Evolutionary conservation across 495 filamentous ascomycete genomes (phyloP), one percentile per base, ranked within the genome.

Genomic region (Aspergillus biplanus): DNA sequence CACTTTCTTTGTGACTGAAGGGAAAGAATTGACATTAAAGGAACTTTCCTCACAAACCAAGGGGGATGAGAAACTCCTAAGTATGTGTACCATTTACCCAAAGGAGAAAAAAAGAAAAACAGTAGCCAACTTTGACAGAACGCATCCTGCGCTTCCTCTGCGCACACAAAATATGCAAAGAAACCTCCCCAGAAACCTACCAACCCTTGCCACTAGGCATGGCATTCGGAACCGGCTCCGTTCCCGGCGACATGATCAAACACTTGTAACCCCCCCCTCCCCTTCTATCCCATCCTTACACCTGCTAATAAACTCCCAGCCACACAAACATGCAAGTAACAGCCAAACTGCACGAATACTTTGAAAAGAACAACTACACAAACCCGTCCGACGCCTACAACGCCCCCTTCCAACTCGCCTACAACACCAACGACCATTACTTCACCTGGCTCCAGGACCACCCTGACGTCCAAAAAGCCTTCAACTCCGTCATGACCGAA

Each of bases 391-490:
- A 76, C 31, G 59, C 62, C 4, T 49, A 49, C 15, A 58, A 74
- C 33, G 58, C 69, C 2, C 64, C 73, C 0, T 77, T 73, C 35
- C 73, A 80, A 44, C 57, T 54, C 35, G 76, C 61, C 0, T 70
- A 69, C 37, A 61, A 64, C 32, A 78, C 75, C 3, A 57, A 70
- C 0, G 11, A 62, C 27, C 68, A 70, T 27, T 65, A 69, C 44
- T 79, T 75, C 42, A 62, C 64, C 9, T 77, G 69, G 68, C 15
- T 79, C 2, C n/a, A 12, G 11, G 11, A 70, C 1, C 55, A 69
- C 37, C 63, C 69, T 0, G 57, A 35, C 0, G 18, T 56, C 3
- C 65, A 60, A 21, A 4, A 67, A 1, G 63, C 42, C n/a, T 73
- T 75, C 62, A 73, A 75, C 53, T 21, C 55, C 0, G 47, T 64